Evolutionary conservation across 352 stramenopile genomes (phyloP).

Genomic region (Pythium brassicae): DNA sequence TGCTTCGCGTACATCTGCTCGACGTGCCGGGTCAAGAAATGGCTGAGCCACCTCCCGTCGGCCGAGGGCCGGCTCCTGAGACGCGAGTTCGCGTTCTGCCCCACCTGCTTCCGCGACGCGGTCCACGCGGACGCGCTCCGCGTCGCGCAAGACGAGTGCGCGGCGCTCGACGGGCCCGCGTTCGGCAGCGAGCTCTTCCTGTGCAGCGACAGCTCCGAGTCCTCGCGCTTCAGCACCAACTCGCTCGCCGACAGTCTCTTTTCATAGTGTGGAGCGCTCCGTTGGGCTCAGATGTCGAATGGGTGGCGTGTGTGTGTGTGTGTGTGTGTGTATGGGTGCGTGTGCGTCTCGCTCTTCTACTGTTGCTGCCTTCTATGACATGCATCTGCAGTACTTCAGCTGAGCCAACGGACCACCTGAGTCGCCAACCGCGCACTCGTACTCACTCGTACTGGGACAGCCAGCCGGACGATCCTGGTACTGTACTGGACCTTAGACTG

Average conservation of each 20-base stretch:
- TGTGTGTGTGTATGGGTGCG: no score
- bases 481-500: no score
- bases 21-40: conserved; percentile 7
- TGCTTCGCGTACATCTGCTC: conserved; percentile 10
- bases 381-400: no score
- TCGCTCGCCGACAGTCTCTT: conserved; percentile 1
- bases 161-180: background rate
- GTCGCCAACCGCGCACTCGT: no score
- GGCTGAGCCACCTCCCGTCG: conserved; percentile 3
- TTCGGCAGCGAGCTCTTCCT: conserved; percentile 7
- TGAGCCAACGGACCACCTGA: no score
- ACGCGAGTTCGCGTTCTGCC: conserved; percentile 16
- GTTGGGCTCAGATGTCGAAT: no score
- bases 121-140: conserved; percentile 10
- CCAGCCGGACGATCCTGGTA: no score
- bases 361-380: no score
- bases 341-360: no score
- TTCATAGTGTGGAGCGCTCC: background rate
- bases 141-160: conserved; percentile 24
- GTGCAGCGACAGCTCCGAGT: conserved; percentile 1
- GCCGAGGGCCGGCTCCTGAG: background rate
- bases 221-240: conserved; percentile 1
- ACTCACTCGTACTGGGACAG: no score
- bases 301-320: no score
- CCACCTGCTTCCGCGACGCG: conserved; percentile 16